Evolutionary conservation across 2,329 filamentous ascomycete species (phyloP), one percentile per base, ranked within the genome.

Genomic region (Epichloe festucae): DNA sequence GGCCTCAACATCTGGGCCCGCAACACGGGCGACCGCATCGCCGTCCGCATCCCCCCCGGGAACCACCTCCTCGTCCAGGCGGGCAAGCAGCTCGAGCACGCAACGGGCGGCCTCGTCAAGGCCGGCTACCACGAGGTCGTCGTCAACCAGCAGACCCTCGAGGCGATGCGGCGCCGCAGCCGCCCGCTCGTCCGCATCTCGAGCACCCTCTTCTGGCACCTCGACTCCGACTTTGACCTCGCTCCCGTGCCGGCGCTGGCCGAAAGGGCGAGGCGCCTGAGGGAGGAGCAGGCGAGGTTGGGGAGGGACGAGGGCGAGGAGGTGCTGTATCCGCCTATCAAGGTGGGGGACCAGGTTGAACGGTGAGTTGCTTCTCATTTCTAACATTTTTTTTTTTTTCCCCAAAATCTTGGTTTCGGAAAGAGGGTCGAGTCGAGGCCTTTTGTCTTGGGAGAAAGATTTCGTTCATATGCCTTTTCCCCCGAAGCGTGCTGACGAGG

Each of bases 1-100:
- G 78, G 78, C 2, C 70, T 82, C 57, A 73, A 82, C 67, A 75
- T 82, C 59, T 82, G 78, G 78, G 78, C 77, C 21, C 76, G 78
- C 57, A 82, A 82, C 71, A 81, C 78, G 2, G 78, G 78, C 44
- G 70, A 69, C 55, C 73, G 74, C 56, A 79, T 82, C 56, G 64
- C 78, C 44, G 78, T 82, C 55, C 72, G 73, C 65, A 81, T 82
- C 56, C 78, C 78, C 23, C 78, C 0, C 66, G 77, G 77, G 3
- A 78, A 77, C 62, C 71, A 80, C 63, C 69, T 82, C 15, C 71
- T 82, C 15, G 78, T 82, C 6, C 78, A 82, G 60, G 78, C 78
- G 2, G 78, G 78, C 53, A 81, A 81, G 68, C 78, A 82, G 67
- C 70, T 82, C 52, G 78, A 82, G 69, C 74, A 82, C 65, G 64